Conservation (phyloP, 1,284 basidiomycete genomes). For the Ustilago curta region DNA sequence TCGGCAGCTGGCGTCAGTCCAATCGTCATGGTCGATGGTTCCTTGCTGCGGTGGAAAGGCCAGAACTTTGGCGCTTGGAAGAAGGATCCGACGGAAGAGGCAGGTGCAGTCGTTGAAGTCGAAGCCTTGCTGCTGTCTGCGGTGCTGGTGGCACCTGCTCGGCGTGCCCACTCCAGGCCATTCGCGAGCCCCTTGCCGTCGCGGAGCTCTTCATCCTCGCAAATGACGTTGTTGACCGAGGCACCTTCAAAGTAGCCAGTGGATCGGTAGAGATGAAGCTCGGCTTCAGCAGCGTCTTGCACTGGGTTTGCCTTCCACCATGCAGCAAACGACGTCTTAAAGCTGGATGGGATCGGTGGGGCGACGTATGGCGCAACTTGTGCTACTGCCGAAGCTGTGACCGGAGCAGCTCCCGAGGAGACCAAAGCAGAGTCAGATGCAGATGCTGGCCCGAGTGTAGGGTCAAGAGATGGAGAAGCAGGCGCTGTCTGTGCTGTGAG, state of each 20-base stretch:
- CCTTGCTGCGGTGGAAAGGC: slow-evolving; percentile 38
- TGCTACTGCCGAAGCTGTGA: slow-evolving; percentile 4
- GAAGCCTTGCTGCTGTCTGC: neutral
- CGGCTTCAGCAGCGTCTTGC: slow-evolving; percentile 56
- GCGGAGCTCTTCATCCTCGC: slow-evolving; percentile 41
- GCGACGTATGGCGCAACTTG: slow-evolving; percentile 33
- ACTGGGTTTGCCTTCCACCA: slow-evolving; percentile 54
- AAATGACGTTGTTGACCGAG: slow-evolving; percentile 47
- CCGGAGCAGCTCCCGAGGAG: neutral
- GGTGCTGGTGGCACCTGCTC: slow-evolving; percentile 1
- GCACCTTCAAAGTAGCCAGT: slow-evolving; percentile 59
- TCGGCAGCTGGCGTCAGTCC: slow-evolving; percentile 39
- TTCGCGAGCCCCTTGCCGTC: slow-evolving; percentile 46
- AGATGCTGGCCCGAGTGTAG: slow-evolving; percentile 14
- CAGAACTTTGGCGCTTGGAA: slow-evolving; percentile 36
- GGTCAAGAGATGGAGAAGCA: slow-evolving; percentile 18
- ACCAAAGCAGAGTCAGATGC: slow-evolving; percentile 32
- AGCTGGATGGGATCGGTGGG: slow-evolving; percentile 53
- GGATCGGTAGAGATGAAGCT: slow-evolving; percentile 53
- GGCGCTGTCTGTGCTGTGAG: slow-evolving; percentile 33
- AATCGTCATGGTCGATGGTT: slow-evolving; percentile 50
- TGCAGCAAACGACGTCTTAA: slow-evolving; percentile 52
- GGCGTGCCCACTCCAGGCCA: slow-evolving; percentile 24
- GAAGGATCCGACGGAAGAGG: slow-evolving; percentile 12
- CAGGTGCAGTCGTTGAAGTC: neutral